phyloP scores from a whole-genome alignment of 225 moss, liverwort and hornwort genomes.

The Ulota crispa region DNA sequence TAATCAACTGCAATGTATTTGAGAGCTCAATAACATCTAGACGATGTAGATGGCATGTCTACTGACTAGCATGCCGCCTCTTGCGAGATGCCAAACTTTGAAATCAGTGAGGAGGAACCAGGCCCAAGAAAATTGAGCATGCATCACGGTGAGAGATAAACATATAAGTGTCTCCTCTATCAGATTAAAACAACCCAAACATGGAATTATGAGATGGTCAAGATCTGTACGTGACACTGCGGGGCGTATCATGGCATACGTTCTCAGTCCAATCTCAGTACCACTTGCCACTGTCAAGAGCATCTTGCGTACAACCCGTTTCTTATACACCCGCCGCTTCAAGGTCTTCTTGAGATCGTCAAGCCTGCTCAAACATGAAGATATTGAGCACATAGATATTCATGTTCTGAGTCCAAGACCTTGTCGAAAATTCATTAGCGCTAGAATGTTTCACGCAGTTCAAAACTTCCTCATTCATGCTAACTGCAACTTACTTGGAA shows the following conservation, averaged over 20 bases:
- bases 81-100: conserved; percentile 3
- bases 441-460: conserved; percentile 7
- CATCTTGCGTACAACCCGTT: conserved; percentile 91
- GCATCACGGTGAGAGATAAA: conserved; percentile 13
- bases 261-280: conserved; percentile 75
- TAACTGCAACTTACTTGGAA: conserved; percentile 48
- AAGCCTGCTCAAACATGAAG: conserved; percentile 59
- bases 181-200: conserved; percentile 5
- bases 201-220: conserved; percentile 18
- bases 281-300: conserved; percentile 71
- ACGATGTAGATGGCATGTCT: conserved; percentile 5
- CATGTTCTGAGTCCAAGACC: neutral
- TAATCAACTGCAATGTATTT: conserved; percentile 6
- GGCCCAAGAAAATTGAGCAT: conserved; percentile 20
- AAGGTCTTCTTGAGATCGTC: conserved; percentile 76
- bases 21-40: neutral
- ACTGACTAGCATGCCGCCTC: conserved; percentile 5
- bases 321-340: conserved; percentile 90
- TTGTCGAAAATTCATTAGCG: conserved; percentile 1
- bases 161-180: conserved; percentile 1
- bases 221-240: conserved; percentile 70
- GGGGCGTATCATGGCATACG: conserved; percentile 90
- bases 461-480: conserved; percentile 11
- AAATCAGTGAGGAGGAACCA: conserved; percentile 19
- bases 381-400: neutral